Evolutionary conservation across 257 asterid species (phyloP), one percentile per base, ranked within the genome.

Genomic region (Nicotiana tomentosiformis): DNA sequence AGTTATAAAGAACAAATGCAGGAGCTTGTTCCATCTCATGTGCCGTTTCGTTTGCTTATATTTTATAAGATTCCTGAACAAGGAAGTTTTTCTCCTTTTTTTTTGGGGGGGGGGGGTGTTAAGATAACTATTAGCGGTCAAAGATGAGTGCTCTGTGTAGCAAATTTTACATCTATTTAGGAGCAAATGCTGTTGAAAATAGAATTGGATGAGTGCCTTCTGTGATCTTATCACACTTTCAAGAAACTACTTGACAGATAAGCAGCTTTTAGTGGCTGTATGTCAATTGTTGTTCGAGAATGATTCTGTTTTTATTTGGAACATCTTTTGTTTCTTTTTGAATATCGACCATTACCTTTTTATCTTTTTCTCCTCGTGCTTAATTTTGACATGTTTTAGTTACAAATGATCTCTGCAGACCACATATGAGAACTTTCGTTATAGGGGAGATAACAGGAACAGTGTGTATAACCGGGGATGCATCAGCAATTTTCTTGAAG

Each of bases 341-440:
- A 7, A 67, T 67, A 30, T 29, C 32, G n/a, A 32, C 17, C n/a
- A 14, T 56, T 16, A 61, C 32, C 32, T 61, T 20, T 39, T 20
- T 20, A 61, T 20, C 32, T 20, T 61, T 76, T 51, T 29, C 1
- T 15, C 3, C 8, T 10, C 60, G 5, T 66, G 76, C 49, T 66
- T 32, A 66, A 15, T 23, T 74, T 49, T 74, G 16, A 74, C 62
- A 46, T 49, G 62, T 49, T 26, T 49, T 26, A 23, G 20, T 74
- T 7, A 30, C 62, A 14, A 37, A 14, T 29, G 57, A 14, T 81
- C 43, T 82, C n/a, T 53, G 77, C 91, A 92, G 95, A 92, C 97
- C 6, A 92, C 95, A 6, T 92, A 91, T 16, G 98, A 93, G 82
- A 91, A 89, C 79, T 91, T 92, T 78, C 86, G 97, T 0, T 82